Evolutionary conservation across 768 basidiomycete species (phyloP), one percentile per base, ranked within the genome.

Genomic region (Pisolithus albus): DNA sequence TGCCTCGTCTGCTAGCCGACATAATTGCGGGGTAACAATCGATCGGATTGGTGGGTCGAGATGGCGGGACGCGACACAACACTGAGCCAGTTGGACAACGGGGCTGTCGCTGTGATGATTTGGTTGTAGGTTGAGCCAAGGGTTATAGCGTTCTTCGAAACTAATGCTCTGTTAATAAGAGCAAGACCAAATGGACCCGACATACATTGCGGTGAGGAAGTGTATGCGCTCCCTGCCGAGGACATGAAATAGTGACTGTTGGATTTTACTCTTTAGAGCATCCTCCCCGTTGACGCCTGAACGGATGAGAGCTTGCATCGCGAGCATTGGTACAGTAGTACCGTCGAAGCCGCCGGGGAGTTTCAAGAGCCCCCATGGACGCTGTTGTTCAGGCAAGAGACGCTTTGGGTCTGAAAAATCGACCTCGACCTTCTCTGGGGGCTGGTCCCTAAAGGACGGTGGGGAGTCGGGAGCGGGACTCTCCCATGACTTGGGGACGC

Each of bases 11-110:
- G 72, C 67, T 19, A 77, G 61, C 45, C 68, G 70, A 46, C 72
- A 72, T 30, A 77, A 62, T 34, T 68, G 68, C 1, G 73, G 76
- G 21, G 69, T 54, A 19, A 75, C 66, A 15, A 61, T 60, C 4
- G 68, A 61, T 37, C 70, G 69, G 46, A 61, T 66, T 26, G 64
- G 57, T 15, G 64, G 57, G 16, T 72, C 70, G 1, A 77, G 58
- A 57, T 78, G 76, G 38, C 76, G 64, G 32, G 74, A 73, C 15
- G 76, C 70, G 23, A 78, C 59, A 37, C 72, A 72, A 52, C 76
- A 78, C 24, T 77, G 72, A 10, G 73, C 74, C 30, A 77, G 64
- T 46, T 73, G 68, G 15, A 77, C 61, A 23, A 77, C 57, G 15
- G 69, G 63, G 3, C 61, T 62, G 43, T 67, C 66, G 32, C 56